These are phyloP conservation scores for Populus deltoides DNA, from an alignment of 345 rosid species.

Conservation along the genomic window DNA sequence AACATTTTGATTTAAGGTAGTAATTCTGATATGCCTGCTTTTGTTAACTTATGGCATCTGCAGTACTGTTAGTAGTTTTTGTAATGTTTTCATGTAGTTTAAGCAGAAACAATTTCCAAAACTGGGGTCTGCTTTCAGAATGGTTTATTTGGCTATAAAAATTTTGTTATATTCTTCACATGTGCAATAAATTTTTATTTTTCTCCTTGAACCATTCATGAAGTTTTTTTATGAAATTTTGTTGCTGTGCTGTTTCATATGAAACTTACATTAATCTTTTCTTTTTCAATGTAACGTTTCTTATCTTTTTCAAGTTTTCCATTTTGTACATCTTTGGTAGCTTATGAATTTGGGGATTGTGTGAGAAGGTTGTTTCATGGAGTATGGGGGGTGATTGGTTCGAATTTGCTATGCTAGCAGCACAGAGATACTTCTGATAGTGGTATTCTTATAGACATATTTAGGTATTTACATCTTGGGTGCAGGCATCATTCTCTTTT, in stretches of 20 bases:
- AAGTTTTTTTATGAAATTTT: neutral
- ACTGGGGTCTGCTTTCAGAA: neutral
- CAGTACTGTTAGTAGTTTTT: neutral
- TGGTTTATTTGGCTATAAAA: neutral
- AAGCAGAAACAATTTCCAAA: neutral
- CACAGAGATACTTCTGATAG: neutral
- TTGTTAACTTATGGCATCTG: neutral
- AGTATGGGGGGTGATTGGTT: neutral
- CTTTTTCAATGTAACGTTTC: neutral
- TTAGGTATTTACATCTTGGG: neutral
- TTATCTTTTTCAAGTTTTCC: neutral
- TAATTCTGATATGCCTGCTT: neutral
- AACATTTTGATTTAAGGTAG: conserved; percentile 1
- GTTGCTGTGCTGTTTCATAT: neutral
- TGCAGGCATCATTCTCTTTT: neutral
- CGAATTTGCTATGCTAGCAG: neutral
- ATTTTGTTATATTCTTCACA: neutral
- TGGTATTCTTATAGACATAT: neutral
- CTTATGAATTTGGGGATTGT: neutral
- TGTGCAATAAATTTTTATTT: neutral
- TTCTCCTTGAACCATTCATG: neutral
- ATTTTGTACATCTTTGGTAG: neutral
- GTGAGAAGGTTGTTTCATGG: neutral
- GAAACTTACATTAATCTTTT: no score
- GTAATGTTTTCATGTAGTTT: neutral